Conservation (phyloP, 2,329 filamentous ascomycete species). For the Sclerotinia borealis region DNA sequence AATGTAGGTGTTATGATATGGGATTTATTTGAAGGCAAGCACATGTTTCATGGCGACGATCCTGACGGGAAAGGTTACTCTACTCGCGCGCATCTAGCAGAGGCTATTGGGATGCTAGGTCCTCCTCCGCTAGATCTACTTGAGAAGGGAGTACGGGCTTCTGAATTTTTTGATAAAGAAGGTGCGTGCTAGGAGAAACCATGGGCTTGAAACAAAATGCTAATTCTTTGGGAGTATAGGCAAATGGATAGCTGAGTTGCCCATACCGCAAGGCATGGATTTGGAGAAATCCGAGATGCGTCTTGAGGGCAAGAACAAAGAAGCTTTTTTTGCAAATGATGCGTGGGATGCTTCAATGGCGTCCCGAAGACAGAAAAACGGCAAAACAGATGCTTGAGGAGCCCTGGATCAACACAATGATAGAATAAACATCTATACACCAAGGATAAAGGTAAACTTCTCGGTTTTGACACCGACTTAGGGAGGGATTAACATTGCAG, state of each 20-base stretch:
- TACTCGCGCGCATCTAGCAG: slow-evolving; percentile 27
- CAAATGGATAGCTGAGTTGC: neutral
- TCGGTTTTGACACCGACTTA: neutral
- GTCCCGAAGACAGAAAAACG: slow-evolving; percentile 31
- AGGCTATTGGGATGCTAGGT: slow-evolving; percentile 27
- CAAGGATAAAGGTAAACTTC: neutral
- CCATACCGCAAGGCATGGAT: neutral
- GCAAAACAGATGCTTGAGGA: slow-evolving; percentile 32
- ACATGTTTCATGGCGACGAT: slow-evolving; percentile 22
- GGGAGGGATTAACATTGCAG: neutral
- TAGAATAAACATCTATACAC: neutral
- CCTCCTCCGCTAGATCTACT: slow-evolving; percentile 28
- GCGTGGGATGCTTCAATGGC: slow-evolving; percentile 32
- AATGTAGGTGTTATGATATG: slow-evolving; percentile 34
- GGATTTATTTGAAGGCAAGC: slow-evolving; percentile 25
- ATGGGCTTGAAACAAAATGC: neutral
- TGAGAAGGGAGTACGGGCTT: slow-evolving; percentile 22
- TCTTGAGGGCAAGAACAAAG: slow-evolving; percentile 29
- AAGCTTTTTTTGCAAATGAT: slow-evolving; percentile 31
- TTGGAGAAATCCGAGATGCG: slow-evolving; percentile 17
- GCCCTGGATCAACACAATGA: slow-evolving; percentile 25
- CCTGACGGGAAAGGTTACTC: slow-evolving; percentile 17
- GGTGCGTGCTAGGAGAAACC: slow-evolving; percentile 18
- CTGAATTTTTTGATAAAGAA: slow-evolving; percentile 26
- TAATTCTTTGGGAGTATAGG: neutral